These are phyloP conservation scores for Colletotrichum lini DNA, from an alignment of 2,329 filamentous ascomycete species.

Conservation along the genomic window DNA sequence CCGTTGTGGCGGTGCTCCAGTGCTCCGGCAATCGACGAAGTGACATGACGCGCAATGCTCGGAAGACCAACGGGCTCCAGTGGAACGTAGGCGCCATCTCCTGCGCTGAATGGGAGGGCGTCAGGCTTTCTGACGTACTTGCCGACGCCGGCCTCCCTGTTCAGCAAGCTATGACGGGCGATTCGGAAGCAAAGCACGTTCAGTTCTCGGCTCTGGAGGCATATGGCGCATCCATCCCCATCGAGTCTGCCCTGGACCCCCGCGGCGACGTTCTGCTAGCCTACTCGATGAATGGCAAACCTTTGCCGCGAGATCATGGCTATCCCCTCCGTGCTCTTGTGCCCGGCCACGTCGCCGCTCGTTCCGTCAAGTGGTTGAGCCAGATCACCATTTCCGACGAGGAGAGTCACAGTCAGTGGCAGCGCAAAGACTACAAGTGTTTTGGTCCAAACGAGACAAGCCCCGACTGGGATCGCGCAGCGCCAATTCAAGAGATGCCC, in stretches of 20 bases:
- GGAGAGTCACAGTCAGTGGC: slow-evolving; percentile 76
- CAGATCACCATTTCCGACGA: slow-evolving; percentile 76
- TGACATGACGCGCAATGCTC: slow-evolving; percentile 68
- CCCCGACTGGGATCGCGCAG: slow-evolving; percentile 74
- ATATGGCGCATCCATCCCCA: slow-evolving; percentile 73
- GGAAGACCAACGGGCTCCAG: slow-evolving; percentile 69
- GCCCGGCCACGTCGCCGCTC: slow-evolving; percentile 76
- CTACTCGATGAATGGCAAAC: slow-evolving; percentile 76
- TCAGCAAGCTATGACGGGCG: slow-evolving; percentile 52
- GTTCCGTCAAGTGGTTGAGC: slow-evolving; percentile 79
- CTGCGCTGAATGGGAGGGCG: slow-evolving; percentile 72
- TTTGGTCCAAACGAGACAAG: slow-evolving; percentile 75
- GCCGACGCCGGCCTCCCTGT: slow-evolving; percentile 68
- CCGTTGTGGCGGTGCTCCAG: slow-evolving; percentile 69
- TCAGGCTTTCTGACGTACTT: slow-evolving; percentile 68
- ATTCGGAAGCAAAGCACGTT: slow-evolving; percentile 63
- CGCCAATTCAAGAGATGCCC: slow-evolving; percentile 77
- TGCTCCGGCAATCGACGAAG: slow-evolving; percentile 73
- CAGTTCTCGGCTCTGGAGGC: slow-evolving; percentile 73
- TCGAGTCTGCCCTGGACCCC: slow-evolving; percentile 70
- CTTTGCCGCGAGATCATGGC: slow-evolving; percentile 76
- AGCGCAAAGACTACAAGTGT: slow-evolving; percentile 77
- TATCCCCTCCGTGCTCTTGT: slow-evolving; percentile 75
- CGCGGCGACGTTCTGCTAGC: slow-evolving; percentile 76
- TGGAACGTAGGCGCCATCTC: slow-evolving; percentile 74